Conservation (phyloP, 2,329 filamentous ascomycete genomes). For the Paecilomyces formosus region DNA sequence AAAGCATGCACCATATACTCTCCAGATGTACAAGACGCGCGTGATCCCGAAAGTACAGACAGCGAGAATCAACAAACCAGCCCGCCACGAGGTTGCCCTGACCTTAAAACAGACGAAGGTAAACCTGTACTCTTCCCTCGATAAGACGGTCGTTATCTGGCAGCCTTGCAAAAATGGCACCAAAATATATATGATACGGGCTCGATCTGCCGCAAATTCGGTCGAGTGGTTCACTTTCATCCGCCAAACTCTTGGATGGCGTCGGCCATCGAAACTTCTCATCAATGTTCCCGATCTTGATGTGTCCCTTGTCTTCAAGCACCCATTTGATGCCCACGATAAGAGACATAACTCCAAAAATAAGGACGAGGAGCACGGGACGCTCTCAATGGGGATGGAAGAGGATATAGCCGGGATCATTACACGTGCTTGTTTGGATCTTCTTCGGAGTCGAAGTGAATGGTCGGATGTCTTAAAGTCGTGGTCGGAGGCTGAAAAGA, state of each 20-base stretch:
- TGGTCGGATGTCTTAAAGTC: conserved; percentile 52
- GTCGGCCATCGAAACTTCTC: conserved; percentile 48
- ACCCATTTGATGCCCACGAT: conserved; percentile 52
- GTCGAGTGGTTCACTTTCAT: conserved; percentile 65
- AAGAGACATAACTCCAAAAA: conserved; percentile 26
- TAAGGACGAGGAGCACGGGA: conserved; percentile 39
- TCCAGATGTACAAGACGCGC: conserved; percentile 56
- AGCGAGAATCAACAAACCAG: conserved; percentile 45
- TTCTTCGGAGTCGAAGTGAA: conserved; percentile 49
- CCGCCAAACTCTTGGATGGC: conserved; percentile 52
- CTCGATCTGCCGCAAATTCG: conserved; percentile 53
- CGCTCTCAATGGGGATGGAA: conserved; percentile 21
- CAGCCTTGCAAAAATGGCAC: conserved; percentile 47
- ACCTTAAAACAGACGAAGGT: conserved; percentile 47
- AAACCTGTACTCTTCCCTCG: conserved; percentile 58
- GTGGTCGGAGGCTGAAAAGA: conserved; percentile 53
- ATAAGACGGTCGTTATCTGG: conserved; percentile 61
- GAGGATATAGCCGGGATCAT: conserved; percentile 52
- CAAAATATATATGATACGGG: conserved; percentile 55
- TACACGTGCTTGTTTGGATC: conserved; percentile 50
- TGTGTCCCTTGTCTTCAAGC: conserved; percentile 50
- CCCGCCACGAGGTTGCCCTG: conserved; percentile 52
- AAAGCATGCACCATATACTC: conserved; percentile 47
- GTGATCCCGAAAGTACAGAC: conserved; percentile 56
- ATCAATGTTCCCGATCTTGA: conserved; percentile 58